Evolutionary conservation across 2,329 filamentous ascomycete genomes (phyloP).

Genomic region (Diaporthe nobilis): DNA sequence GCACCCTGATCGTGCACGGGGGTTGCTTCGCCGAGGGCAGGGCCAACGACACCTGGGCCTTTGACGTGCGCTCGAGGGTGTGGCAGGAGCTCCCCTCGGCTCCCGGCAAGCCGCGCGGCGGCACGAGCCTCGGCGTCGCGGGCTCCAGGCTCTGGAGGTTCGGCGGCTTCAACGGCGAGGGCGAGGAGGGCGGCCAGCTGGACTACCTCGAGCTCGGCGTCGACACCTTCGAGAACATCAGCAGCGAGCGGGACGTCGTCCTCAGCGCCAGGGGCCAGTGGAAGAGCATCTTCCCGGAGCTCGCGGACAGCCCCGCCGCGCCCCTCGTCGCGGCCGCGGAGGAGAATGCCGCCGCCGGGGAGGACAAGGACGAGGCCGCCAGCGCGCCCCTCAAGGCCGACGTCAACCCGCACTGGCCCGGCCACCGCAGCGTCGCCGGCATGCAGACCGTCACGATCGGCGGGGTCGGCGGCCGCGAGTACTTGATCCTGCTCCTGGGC

Average conservation of each 20-base stretch:
- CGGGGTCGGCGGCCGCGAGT: slow-evolving; percentile 67
- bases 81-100: slow-evolving; percentile 80
- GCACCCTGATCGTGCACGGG: slow-evolving; percentile 82
- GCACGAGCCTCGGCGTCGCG: slow-evolving; percentile 75
- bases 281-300: slow-evolving; percentile 63
- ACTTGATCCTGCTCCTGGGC: slow-evolving; percentile 73
- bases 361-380: slow-evolving; percentile 52
- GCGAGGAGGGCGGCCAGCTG: slow-evolving; percentile 78
- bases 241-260: slow-evolving; percentile 63
- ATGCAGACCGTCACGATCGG: slow-evolving; percentile 71
- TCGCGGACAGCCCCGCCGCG: slow-evolving; percentile 29
- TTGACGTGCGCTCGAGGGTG: slow-evolving; percentile 72
- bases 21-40: slow-evolving; percentile 74
- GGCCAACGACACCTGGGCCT: slow-evolving; percentile 81
- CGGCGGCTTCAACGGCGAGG: slow-evolving; percentile 82
- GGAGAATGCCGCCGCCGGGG: slow-evolving; percentile 42
- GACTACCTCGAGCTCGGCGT: slow-evolving; percentile 75
- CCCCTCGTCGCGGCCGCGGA: slow-evolving; percentile 48
- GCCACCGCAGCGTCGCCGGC: slow-evolving; percentile 66
- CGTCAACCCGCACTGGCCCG: slow-evolving; percentile 60
- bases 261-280: slow-evolving; percentile 67
- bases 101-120: slow-evolving; percentile 76
- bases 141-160: slow-evolving; percentile 80
- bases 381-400: slow-evolving; percentile 35
- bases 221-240: slow-evolving; percentile 68